These are phyloP conservation scores for Boletus pseudopeckii DNA, from an alignment of 768 basidiomycete genomes.

Conservation along the genomic window DNA sequence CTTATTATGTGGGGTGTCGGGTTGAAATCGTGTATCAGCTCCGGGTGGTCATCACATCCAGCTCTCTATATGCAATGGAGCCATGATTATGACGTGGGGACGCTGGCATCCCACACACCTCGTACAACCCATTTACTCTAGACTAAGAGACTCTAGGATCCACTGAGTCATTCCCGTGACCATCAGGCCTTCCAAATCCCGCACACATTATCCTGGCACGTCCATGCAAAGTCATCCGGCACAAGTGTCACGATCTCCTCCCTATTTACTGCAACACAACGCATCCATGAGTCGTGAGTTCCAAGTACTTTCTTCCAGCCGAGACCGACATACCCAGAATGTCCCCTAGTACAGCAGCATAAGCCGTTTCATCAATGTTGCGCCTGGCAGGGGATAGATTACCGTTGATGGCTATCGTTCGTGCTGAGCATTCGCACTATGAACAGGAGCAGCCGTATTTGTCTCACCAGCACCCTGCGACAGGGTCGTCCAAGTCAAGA, in stretches of 20 bases:
- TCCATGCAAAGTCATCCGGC: no score
- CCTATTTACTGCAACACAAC: no score
- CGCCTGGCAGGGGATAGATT: not conserved
- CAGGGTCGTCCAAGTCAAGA: not conserved
- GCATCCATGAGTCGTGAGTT: no score
- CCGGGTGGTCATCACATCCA: not conserved
- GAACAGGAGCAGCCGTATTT: not conserved
- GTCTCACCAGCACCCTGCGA: not conserved
- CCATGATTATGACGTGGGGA: no score
- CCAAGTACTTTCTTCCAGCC: not conserved
- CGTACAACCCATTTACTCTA: no score
- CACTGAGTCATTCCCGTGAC: no score
- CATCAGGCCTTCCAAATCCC: no score
- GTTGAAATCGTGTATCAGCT: conserved; percentile 10
- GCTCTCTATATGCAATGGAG: conserved; percentile 8
- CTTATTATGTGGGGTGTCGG: not conserved
- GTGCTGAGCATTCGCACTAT: not conserved
- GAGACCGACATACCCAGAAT: not conserved
- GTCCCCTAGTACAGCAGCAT: not conserved
- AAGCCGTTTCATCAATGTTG: not conserved
- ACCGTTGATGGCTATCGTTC: no score
- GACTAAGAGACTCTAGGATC: no score
- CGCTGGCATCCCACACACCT: no score
- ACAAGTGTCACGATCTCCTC: no score
- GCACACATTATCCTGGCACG: no score